These are phyloP conservation scores for Lepidium sativum DNA, from an alignment of 345 rosid genomes.

Conservation along the genomic window DNA sequence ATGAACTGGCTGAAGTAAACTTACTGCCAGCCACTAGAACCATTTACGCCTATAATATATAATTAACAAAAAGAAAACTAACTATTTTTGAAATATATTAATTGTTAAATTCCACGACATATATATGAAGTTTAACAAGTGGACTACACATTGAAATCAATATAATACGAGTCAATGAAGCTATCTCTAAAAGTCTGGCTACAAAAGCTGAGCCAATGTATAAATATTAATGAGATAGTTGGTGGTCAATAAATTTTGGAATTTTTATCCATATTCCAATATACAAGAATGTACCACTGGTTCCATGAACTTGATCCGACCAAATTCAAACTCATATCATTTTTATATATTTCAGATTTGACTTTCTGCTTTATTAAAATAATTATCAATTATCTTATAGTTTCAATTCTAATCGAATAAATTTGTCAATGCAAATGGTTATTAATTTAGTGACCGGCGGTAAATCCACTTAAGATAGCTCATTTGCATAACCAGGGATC, in stretches of 20 bases:
- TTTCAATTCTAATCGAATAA: no score
- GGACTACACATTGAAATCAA: background rate
- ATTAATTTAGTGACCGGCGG: no score
- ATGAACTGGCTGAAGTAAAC: no score
- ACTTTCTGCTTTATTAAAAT: no score
- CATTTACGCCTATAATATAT: no score
- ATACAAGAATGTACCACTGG: slow-evolving; percentile 12
- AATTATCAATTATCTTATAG: no score
- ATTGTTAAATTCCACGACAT: background rate
- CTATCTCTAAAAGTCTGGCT: slow-evolving; percentile 8
- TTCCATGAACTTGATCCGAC: slow-evolving; percentile 21
- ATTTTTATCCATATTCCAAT: slow-evolving; percentile 4
- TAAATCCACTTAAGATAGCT: no score
- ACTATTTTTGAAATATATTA: no score
- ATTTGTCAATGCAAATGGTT: no score
- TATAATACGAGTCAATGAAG: background rate
- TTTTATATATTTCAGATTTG: background rate
- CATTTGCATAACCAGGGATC: no score
- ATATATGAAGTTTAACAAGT: background rate
- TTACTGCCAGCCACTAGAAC: no score
- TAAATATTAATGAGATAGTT: slow-evolving; percentile 11
- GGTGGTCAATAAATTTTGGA: slow-evolving; percentile 16
- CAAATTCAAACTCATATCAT: slow-evolving; percentile 11
- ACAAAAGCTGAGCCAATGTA: slow-evolving; percentile 7
- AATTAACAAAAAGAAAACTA: no score